Base-by-base conservation (phyloP, 306 rosid species). In the Abrus pulchellus region DNA sequence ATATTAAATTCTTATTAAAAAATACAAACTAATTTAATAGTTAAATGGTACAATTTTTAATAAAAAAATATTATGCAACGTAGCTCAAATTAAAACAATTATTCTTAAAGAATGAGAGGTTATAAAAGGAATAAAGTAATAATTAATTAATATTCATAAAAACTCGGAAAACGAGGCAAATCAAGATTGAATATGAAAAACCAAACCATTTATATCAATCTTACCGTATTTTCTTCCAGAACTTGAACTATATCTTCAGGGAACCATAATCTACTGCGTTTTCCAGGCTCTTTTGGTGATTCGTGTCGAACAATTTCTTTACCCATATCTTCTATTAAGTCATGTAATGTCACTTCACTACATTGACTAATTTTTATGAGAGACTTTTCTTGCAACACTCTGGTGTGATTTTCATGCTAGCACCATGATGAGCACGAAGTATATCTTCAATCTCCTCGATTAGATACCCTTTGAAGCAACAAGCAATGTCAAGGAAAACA, bases 401-500 rank as follows among this genome's bases (percentile, higher is more conserved):
- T 10, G 6, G 33, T 62, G 13, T 62, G 68, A 36, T 62, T 62
- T 32, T 62, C 68, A 62, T 36, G 68, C 45, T 33, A 9, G 34
- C 28, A 5, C 47, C 45, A 5, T 62, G 3, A 33, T 34, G 68
- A 33, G 10, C 27, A 34, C 13, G 68, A 62, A 62, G 68, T 62
- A 62, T 34, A 62, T 34, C 68, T 62, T 62, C 28, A 1, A 62
- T 27, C 68, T 62, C 68, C 12, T 62, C 44, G 27, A 62, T 5
- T 62, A 33, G 5, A 62, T 34, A 62, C 34, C 68, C 68, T 13
- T 62, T 62, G 27, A 62, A 62, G 45, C 68, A 62, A 34, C 68
- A 62, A 62, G 68, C 68, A 62, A 62, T 62, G 44, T 62, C 68
- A 34, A 62, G 68, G 34, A 33, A 62, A 62, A 62, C 68, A 62